Percentiles rank a stretch among this genome's conserved stretches.
These are phyloP conservation scores for Trichoderma virens DNA, from an alignment of 495 filamentous ascomycete species.

Conservation along the genomic window DNA sequence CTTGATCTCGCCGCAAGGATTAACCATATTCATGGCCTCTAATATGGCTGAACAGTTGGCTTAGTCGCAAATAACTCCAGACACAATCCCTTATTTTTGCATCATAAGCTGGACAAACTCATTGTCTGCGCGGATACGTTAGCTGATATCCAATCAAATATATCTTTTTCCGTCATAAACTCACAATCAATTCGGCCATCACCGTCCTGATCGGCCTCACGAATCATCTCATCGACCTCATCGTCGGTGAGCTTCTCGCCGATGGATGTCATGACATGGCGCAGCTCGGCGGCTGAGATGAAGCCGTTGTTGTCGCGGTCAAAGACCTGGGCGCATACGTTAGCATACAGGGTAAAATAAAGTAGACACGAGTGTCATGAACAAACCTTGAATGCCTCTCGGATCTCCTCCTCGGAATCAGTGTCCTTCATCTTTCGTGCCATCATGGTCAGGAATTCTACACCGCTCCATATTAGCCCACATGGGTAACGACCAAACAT, in stretches of 20 bases:
- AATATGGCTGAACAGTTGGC: background rate
- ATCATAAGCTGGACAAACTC: conserved; percentile 99
- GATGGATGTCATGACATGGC: conserved; percentile 99
- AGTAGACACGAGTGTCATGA: conserved; percentile 34
- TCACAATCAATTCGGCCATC: conserved; percentile 94
- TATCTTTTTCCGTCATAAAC: conserved; percentile 14
- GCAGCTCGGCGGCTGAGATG: conserved; percentile 94
- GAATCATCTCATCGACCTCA: conserved; percentile 99
- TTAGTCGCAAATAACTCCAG: conserved; percentile 2
- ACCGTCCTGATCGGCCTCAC: conserved; percentile 97
- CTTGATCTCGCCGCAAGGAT: background rate
- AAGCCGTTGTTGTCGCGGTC: conserved; percentile 99
- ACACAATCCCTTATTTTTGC: conserved; percentile 74
- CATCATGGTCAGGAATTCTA: conserved; percentile 99
- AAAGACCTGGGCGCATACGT: conserved; percentile 63
- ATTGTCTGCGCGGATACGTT: conserved; percentile 62
- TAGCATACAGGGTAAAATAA: background rate
- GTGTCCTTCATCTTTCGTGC: conserved; percentile 99
- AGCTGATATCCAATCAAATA: conserved; percentile 19
- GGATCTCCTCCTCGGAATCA: conserved; percentile 98
- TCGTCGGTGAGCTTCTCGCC: conserved; percentile 99
- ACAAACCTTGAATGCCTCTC: conserved; percentile 59
- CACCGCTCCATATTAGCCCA: conserved; percentile 21
- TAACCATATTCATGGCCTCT: conserved; percentile 4
- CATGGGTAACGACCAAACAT: conserved; percentile 13